Evolutionary conservation across 805 yeast genomes (phyloP), one percentile per base, ranked within the genome.

Genomic region (Sugiyamaella valdiviana): DNA sequence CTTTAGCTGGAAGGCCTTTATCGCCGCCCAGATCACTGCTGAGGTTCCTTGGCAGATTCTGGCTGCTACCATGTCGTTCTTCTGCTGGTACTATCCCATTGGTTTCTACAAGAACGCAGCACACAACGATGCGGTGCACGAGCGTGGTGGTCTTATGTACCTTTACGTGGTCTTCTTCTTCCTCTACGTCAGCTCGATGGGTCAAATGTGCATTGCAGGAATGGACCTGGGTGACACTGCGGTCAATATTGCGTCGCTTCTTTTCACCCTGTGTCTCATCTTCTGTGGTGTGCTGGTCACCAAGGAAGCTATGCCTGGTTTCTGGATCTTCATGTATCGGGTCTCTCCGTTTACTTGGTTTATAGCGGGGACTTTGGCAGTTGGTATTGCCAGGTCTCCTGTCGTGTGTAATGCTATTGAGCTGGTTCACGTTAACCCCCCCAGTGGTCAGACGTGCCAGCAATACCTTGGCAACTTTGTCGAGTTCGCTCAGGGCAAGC

Each of bases 271-370:
- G 72, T 70, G 79, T 36, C 68, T 85, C 67, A 75, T 77, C 47
- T 83, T 85, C 77, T 83, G 88, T 74, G 95, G 95, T 74, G 86
- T 83, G 39, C 69, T 85, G 68, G 79, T 77, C 14, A 69, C 77
- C 20, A 76, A 79, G 39, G 61, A 70, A 16, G 69, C 65, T 26
- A 51, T 69, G 70, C 85, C 85, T 24, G 79, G 87, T n/a, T 85
- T 85, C 72, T 82, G 90, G 89, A 70, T 75, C 39, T 84, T 83
- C 72, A 80, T 84, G 87, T 84, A 83, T 72, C 72, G 89, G 62
- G 75, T 72, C 16, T 78, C 83, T 20, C 91, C 93, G 15, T 68
- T 82, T 53, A 80, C 88, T 1, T 85, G 83, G 57, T 73, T 82
- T 68, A 69, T 84, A 46, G 68, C 72, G 16, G 81, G 79, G 39